Conservation (phyloP, 148 eudicot genomes). For the Rhododendron vialii region DNA sequence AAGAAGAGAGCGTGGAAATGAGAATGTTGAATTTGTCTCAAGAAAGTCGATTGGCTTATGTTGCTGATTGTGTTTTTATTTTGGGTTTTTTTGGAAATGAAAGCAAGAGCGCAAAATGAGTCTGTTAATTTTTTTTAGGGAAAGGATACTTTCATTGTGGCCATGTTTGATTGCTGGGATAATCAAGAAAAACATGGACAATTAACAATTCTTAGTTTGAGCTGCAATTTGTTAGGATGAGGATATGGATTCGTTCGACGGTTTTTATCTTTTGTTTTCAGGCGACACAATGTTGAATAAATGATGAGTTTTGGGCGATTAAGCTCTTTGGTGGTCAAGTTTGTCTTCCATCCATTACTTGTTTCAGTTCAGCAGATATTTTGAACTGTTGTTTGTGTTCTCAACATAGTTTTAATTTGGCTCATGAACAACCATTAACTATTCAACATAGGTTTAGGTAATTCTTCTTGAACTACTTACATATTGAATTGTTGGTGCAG, state of each 20-base stretch:
- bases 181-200: neutral
- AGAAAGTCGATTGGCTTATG: neutral
- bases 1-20: too few species aligned
- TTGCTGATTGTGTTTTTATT: neutral
- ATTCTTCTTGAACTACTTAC: neutral
- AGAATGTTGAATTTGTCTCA: neutral
- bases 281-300: neutral
- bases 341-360: neutral
- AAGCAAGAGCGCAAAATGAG: neutral
- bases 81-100: neutral
- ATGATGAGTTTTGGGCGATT: neutral
- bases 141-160: neutral
- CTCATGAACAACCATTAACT: neutral
- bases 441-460: neutral
- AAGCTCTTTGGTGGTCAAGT: neutral
- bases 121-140: neutral
- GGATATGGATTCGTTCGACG: neutral
- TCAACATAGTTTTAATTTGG: neutral
- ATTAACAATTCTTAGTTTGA: neutral
- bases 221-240: neutral
- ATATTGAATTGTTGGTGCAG: conserved; percentile 31
- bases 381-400: neutral
- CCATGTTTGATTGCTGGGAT: neutral
- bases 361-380: neutral
- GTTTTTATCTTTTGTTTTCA: neutral